Evolutionary conservation across 2,329 filamentous ascomycete genomes (phyloP).

Genomic region (Microdochium nivale): DNA sequence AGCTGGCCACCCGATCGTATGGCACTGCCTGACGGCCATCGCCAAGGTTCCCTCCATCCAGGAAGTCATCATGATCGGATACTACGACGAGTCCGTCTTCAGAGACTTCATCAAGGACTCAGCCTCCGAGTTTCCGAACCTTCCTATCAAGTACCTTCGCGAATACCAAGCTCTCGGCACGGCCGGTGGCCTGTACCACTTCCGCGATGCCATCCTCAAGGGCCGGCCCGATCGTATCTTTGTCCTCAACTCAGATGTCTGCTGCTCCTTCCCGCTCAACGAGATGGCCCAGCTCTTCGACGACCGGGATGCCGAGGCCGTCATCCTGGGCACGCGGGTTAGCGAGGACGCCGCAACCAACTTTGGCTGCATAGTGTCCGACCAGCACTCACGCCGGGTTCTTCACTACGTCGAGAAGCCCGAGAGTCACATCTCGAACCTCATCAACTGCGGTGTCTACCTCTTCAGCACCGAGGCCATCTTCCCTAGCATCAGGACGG

Average conservation of each 20-base stretch:
- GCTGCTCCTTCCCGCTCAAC: slow-evolving; percentile 92
- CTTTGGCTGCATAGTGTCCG: slow-evolving; percentile 96
- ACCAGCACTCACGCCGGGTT: slow-evolving; percentile 87
- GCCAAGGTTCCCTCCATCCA: slow-evolving; percentile 84
- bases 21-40: slow-evolving; percentile 90
- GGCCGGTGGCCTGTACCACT: slow-evolving; percentile 94
- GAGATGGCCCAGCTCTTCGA: slow-evolving; percentile 94
- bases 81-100: slow-evolving; percentile 97
- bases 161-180: slow-evolving; percentile 97
- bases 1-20: slow-evolving; percentile 95
- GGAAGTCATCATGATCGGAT: slow-evolving; percentile 96
- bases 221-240: slow-evolving; percentile 91
- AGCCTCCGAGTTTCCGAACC: slow-evolving; percentile 72
- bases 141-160: slow-evolving; percentile 89
- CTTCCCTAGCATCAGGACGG: slow-evolving; percentile 88
- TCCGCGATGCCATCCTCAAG: slow-evolving; percentile 97
- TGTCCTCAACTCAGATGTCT: slow-evolving; percentile 95
- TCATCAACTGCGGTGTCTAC: slow-evolving; percentile 99
- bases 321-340: slow-evolving; percentile 89
- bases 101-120: slow-evolving; percentile 96
- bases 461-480: slow-evolving; percentile 93
- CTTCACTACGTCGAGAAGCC: slow-evolving; percentile 99
- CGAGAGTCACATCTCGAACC: slow-evolving; percentile 91
- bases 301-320: slow-evolving; percentile 91
- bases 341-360: slow-evolving; percentile 86